Evolutionary conservation across 176 grass and related monocot species (phyloP), one percentile per base, ranked within the genome.

Genomic region (Eleusine indica): DNA sequence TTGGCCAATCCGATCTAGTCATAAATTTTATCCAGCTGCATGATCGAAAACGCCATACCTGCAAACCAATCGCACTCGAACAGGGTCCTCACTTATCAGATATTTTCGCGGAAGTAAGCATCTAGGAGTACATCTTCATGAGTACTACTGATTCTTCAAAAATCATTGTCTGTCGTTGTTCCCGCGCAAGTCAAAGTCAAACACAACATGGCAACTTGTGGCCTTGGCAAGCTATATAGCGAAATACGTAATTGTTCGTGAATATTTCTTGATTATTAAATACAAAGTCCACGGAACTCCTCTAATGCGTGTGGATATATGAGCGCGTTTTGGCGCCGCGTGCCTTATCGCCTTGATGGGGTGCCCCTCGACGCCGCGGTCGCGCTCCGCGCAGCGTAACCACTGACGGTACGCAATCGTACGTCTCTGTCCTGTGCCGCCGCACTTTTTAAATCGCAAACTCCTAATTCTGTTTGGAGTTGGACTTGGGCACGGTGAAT

Each of bases 241-340:
- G 44, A 25, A 52, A 80, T 16, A 52, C 44, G 32, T 37, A 53
- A 48, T 12, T 41, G 5, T 71, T 66, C 30, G 66, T 77, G 77
- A 81, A 71, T 81, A 6, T 17, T 78, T 52, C 18, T 84, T 80
- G 2, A 35, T 35, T 62, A 61, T 4, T 19, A 21, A 78, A 57
- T 64, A 76, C 63, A 39, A 19, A 73, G 82, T 76, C 87, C 70
- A 63, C 76, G 49, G 29, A 16, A 11, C 11, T 62, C 9, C 54
- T 19, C 54, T 19, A 48, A 28, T 37, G 48, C 85, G 47, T 77
- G 65, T 66, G 86, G 80, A 72, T 76, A 57, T 19, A 28, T 38
- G 48, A 39, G 25, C 14, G 18, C 54, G 15, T 58, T 56, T 74
- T 75, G 76, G 46, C 57, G 7, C n/a, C 56, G 72, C 37, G 38